Percentiles rank a stretch among this genome's conserved stretches.
phyloP scores from a whole-genome alignment of 345 rosid species.

The Eutrema yunnanense region DNA sequence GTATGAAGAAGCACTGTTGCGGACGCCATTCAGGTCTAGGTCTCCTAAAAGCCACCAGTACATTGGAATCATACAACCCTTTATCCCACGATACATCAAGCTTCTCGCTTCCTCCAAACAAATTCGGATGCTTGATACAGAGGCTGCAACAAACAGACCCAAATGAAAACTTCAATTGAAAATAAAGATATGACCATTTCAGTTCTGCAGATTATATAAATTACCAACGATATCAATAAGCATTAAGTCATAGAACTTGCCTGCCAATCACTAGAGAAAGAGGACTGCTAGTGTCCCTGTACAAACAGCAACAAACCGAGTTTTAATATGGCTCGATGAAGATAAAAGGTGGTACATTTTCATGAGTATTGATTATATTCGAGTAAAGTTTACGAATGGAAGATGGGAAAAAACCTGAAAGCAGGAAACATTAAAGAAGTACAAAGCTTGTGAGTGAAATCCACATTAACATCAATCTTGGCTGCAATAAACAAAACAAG shows the following conservation, averaged over 20 bases:
- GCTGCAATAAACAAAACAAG: conserved; percentile 42
- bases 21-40: conserved; percentile 93
- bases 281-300: conserved; percentile 62
- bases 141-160: conserved; percentile 49
- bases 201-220: neutral
- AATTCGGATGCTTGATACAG: conserved; percentile 86
- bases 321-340: neutral
- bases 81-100: conserved; percentile 93
- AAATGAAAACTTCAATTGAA: neutral
- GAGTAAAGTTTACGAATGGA: neutral
- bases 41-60: conserved; percentile 76
- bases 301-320: neutral
- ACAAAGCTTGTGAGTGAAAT: conserved; percentile 92
- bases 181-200: neutral
- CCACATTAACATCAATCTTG: conserved; percentile 95
- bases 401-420: conserved; percentile 44
- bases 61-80: conserved; percentile 82
- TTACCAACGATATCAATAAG: neutral
- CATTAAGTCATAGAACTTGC: conserved; percentile 27
- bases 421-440: conserved; percentile 83
- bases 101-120: conserved; percentile 98
- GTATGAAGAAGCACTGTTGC: conserved; percentile 78
- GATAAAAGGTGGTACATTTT: neutral
- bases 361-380: neutral
- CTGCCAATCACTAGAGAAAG: conserved; percentile 92